These are phyloP conservation scores for Calvatia gigantea DNA, from an alignment of 768 basidiomycete species.

Conservation along the genomic window DNA sequence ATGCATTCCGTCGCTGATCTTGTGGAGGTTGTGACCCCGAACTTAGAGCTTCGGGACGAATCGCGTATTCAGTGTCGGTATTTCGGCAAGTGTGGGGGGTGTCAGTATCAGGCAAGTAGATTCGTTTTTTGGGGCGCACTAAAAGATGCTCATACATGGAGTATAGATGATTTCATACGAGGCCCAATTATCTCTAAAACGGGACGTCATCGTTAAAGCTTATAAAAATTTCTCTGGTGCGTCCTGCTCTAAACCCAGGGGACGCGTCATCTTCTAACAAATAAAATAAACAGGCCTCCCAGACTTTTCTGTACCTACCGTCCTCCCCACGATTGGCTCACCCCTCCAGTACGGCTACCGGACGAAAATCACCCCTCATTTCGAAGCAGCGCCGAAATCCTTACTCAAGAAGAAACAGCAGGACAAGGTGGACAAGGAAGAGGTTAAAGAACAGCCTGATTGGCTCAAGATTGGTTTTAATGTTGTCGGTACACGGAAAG, in stretches of 20 bases:
- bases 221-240: constrained; percentile 72
- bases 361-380: constrained; percentile 97
- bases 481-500: constrained; percentile 62
- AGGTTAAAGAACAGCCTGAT: constrained; percentile 37
- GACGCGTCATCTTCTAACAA: constrained; percentile 7
- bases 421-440: constrained; percentile 3
- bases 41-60: constrained; percentile 61
- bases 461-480: constrained; percentile 93
- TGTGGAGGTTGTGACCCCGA: constrained; percentile 60
- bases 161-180: constrained; percentile 82
- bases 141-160: not conserved
- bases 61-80: constrained; percentile 73
- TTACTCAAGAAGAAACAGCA: constrained; percentile 16
- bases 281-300: constrained; percentile 45
- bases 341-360: constrained; percentile 90
- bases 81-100: constrained; percentile 88
- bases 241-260: constrained; percentile 11
- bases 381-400: constrained; percentile 66
- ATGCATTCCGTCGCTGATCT: constrained; percentile 78
- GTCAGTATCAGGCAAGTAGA: constrained; percentile 82
- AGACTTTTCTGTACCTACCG: constrained; percentile 52
- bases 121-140: not conserved
- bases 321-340: constrained; percentile 76
- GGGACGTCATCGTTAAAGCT: constrained; percentile 80
- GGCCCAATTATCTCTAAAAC: constrained; percentile 82